phyloP scores from a whole-genome alignment of 2,329 filamentous ascomycete genomes.

The Fusarium anguioides region DNA sequence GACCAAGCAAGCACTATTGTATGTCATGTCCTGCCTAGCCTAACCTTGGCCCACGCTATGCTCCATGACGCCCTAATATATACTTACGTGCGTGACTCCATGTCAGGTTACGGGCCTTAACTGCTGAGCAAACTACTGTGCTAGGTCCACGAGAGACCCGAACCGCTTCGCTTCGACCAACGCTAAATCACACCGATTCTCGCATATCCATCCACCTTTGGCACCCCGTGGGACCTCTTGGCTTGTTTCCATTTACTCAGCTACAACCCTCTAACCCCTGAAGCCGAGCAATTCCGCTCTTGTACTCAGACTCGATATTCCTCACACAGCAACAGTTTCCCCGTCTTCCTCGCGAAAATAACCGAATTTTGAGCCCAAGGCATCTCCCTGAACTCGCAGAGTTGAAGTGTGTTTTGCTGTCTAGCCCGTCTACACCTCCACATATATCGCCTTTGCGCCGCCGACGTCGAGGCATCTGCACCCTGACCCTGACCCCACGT shows the following conservation, averaged over 20 bases:
- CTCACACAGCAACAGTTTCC: conserved; percentile 8
- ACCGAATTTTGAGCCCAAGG: conserved; percentile 3
- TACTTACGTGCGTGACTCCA: conserved; percentile 34
- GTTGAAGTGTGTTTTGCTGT: not conserved
- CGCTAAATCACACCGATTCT: conserved; percentile 38
- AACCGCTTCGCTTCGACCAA: conserved; percentile 33
- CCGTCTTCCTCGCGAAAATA: not conserved
- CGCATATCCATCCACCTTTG: conserved; percentile 33
- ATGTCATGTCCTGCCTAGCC: conserved; percentile 12
- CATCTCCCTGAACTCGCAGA: not conserved
- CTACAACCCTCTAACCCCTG: conserved; percentile 32
- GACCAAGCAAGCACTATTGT: conserved; percentile 8
- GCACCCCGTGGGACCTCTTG: conserved; percentile 31
- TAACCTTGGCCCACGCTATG: not conserved
- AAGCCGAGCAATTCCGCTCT: conserved; percentile 20
- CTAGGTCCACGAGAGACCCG: conserved; percentile 33
- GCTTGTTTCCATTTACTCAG: conserved; percentile 20
- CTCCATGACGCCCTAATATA: conserved; percentile 27
- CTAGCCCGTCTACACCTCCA: conserved; percentile 13
- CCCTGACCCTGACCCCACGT: conserved; percentile 31
- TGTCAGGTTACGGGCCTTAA: conserved; percentile 35
- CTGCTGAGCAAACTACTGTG: conserved; percentile 29
- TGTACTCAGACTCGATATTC: conserved; percentile 6
- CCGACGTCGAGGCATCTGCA: conserved; percentile 24
- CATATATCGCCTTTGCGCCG: conserved; percentile 22